Percentiles rank a stretch among this genome's conserved stretches.
These are phyloP conservation scores for Cordyceps sp. DNA, from an alignment of 2,329 filamentous ascomycete genomes.

Conservation along the genomic window DNA sequence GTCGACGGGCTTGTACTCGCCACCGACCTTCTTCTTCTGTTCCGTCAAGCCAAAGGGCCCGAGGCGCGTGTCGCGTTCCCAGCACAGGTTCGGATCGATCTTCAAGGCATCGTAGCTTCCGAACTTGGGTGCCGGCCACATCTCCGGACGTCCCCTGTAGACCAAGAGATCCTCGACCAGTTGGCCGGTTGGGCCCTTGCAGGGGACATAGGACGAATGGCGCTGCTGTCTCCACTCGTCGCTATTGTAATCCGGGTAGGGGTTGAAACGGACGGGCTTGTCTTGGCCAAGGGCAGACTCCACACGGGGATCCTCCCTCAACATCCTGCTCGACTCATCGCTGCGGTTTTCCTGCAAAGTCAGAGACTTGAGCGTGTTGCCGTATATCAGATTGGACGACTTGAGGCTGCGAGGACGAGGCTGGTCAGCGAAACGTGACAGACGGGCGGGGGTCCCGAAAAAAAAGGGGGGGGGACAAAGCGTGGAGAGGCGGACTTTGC, in stretches of 20 bases:
- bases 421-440: no score
- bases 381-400: constrained; percentile 36
- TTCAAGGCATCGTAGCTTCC: constrained; percentile 45
- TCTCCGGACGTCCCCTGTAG: constrained; percentile 42
- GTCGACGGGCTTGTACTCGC: constrained; percentile 21
- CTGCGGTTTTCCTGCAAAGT: constrained; percentile 20
- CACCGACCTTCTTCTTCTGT: constrained; percentile 26
- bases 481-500: constrained; percentile 16
- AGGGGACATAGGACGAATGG: constrained; percentile 43
- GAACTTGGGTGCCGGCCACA: constrained; percentile 43
- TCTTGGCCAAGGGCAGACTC: constrained; percentile 23
- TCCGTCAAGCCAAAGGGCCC: constrained; percentile 45
- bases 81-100: constrained; percentile 47
- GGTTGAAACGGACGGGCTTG: constrained; percentile 43
- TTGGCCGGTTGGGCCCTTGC: constrained; percentile 45
- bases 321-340: constrained; percentile 12
- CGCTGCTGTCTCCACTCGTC: constrained; percentile 38
- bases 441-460: no score
- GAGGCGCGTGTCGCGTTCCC: constrained; percentile 52
- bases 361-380: constrained; percentile 33
- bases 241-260: constrained; percentile 56
- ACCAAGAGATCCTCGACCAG: constrained; percentile 44
- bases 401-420: constrained; percentile 16
- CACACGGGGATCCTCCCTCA: constrained; percentile 16
- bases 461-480: not conserved